phyloP scores from a whole-genome alignment of 257 asterid species.

The Striga asiatica region DNA sequence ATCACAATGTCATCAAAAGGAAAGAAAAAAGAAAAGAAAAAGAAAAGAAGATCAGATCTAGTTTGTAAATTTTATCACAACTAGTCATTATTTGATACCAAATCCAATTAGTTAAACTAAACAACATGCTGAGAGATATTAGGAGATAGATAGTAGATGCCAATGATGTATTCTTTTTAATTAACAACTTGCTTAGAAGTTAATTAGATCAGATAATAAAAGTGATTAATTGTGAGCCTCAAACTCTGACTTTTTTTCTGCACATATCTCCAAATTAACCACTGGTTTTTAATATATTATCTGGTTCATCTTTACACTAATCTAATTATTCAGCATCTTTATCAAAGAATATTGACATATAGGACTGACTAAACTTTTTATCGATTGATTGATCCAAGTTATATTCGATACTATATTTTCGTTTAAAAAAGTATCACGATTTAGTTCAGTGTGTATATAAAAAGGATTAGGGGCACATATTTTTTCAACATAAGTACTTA shows the following conservation, averaged over 20 bases:
- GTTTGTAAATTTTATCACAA: too few species aligned
- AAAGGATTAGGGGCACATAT: neutral
- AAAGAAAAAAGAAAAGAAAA: too few species aligned
- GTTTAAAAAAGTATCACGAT: too few species aligned
- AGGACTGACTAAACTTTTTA: too few species aligned
- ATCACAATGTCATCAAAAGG: too few species aligned
- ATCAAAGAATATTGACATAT: neutral
- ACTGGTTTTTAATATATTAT: constrained; percentile 24
- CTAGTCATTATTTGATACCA: too few species aligned
- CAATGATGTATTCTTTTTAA: neutral
- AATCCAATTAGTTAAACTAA: constrained; percentile 1
- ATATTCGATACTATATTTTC: too few species aligned
- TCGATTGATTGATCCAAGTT: too few species aligned
- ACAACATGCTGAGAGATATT: too few species aligned
- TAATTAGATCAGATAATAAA: constrained; percentile 10
- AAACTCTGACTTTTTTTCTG: constrained; percentile 24
- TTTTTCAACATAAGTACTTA: neutral
- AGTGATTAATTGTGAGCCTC: constrained; percentile 19
- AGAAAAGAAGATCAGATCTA: too few species aligned
- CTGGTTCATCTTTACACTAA: neutral
- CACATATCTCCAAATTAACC: constrained; percentile 17
- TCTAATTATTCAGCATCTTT: neutral
- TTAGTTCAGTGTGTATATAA: too few species aligned
- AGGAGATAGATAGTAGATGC: neutral
- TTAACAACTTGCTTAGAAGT: constrained; percentile 10